Evolutionary conservation across 805 yeast genomes (phyloP).

Genomic region (Teunomyces gatunensis): DNA sequence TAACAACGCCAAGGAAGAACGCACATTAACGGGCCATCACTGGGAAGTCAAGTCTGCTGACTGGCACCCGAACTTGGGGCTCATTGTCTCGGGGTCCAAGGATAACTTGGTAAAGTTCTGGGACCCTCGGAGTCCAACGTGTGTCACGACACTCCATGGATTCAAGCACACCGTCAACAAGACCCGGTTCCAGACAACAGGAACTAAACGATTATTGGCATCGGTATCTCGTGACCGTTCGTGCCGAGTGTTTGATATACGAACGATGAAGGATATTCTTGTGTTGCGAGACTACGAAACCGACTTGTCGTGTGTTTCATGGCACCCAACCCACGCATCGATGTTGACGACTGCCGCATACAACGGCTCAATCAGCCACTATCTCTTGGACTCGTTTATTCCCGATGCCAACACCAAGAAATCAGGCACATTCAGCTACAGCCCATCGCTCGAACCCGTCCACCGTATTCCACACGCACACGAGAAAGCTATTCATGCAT

Average conservation of each 20-base stretch:
- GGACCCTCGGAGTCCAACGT: constrained; percentile 85
- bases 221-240: constrained; percentile 89
- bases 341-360: constrained; percentile 82
- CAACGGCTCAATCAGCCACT: constrained; percentile 84
- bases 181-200: constrained; percentile 80
- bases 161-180: constrained; percentile 93
- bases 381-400: constrained; percentile 54
- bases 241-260: constrained; percentile 79
- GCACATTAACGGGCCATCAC: constrained; percentile 83
- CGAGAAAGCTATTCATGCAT: constrained; percentile 84
- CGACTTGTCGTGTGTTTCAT: constrained; percentile 79
- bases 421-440: constrained; percentile 11
- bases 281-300: constrained; percentile 77
- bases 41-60: constrained; percentile 98
- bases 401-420: constrained; percentile 26
- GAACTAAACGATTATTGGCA: constrained; percentile 70
- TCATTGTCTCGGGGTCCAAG: constrained; percentile 90
- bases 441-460: constrained; percentile 30
- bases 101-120: constrained; percentile 90
- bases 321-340: constrained; percentile 90
- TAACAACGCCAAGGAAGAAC: constrained; percentile 80
- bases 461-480: constrained; percentile 88
- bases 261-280: constrained; percentile 76
- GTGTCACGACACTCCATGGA: constrained; percentile 80
- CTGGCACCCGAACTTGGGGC: constrained; percentile 90